Conservation (phyloP, 108 stramenopile species). For the Skeletonema marinoi region DNA sequence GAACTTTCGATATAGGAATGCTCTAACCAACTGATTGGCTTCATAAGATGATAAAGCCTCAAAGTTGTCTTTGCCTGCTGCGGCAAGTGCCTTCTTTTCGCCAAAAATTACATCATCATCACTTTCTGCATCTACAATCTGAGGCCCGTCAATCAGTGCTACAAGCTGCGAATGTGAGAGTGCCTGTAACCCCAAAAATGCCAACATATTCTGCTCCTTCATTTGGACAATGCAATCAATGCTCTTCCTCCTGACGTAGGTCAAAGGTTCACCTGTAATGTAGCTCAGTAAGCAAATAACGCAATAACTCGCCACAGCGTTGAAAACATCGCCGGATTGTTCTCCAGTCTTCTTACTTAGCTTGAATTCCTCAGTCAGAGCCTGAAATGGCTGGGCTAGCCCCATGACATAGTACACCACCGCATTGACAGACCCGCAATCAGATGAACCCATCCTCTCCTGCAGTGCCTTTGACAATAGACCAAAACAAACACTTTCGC, state of each 20-base stretch:
- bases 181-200: neutral
- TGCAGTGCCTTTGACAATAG: conserved; percentile 3
- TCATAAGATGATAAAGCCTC: neutral
- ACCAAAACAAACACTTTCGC: conserved; percentile 5
- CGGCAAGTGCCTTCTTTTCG: neutral
- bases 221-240: conserved; percentile 6
- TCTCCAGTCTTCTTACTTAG: conserved; percentile 7
- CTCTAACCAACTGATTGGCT: neutral
- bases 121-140: neutral
- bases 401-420: neutral
- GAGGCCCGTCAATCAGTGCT: neutral
- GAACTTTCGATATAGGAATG: neutral
- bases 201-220: conserved; percentile 1
- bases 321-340: conserved; percentile 9
- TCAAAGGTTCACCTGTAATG: conserved; percentile 6
- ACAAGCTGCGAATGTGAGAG: conserved; percentile 1
- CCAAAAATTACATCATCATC: neutral
- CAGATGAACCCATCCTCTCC: neutral
- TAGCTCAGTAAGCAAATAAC: conserved; percentile 1
- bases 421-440: neutral
- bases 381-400: conserved; percentile 15
- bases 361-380: conserved; percentile 3
- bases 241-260: neutral
- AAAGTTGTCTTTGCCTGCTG: neutral
- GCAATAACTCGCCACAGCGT: neutral